Conservation (phyloP, 225 moss, liverwort and hornwort species). For the Bryum argenteum region DNA sequence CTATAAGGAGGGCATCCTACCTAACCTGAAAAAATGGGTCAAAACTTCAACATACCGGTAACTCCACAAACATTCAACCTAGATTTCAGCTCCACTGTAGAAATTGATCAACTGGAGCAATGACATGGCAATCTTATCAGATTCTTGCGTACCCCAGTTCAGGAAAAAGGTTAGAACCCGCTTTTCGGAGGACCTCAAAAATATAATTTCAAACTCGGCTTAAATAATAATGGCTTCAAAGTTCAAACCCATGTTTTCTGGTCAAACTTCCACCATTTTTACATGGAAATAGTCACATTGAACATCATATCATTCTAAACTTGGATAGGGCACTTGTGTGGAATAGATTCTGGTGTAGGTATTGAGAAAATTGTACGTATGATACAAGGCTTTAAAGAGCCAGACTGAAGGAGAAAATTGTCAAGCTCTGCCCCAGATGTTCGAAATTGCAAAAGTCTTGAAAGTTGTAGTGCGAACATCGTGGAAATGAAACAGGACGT, state of each 20-base stretch:
- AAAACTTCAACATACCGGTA: no score
- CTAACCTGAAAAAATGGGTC: no score
- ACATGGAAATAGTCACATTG: no score
- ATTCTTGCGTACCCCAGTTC: neutral
- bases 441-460: no score
- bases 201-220: neutral
- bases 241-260: no score
- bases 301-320: neutral
- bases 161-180: neutral
- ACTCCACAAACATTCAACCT: neutral
- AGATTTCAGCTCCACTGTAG: neutral
- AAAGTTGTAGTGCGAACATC: no score
- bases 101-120: neutral
- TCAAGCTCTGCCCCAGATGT: no score
- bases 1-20: no score
- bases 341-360: neutral
- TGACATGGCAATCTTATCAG: neutral
- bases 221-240: neutral
- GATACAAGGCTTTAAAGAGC: no score
- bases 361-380: neutral
- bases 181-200: neutral
- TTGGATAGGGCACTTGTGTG: neutral
- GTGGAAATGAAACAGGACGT: no score
- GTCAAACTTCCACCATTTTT: neutral
- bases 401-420: no score